phyloP scores from a whole-genome alignment of 371 early-diverging fungal genomes.

The Encephalitozoon romaleae region DNA sequence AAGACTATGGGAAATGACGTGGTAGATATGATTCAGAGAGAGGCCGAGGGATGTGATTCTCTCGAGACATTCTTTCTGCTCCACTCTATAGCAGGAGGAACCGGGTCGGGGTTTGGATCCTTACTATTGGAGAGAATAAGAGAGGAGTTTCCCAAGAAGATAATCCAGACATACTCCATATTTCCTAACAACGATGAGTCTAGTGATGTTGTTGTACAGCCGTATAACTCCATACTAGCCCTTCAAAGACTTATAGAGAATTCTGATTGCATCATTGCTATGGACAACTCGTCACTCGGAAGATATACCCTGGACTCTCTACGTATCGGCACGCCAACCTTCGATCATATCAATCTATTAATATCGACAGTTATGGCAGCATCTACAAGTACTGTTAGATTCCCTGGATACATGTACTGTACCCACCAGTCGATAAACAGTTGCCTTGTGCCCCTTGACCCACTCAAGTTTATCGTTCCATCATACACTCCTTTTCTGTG shows the following conservation, averaged over 20 bases:
- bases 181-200: conserved; percentile 92
- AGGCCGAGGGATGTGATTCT: conserved; percentile 79
- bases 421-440: conserved; percentile 84
- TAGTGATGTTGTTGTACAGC: conserved; percentile 96
- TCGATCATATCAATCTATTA: conserved; percentile 87
- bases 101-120: conserved; percentile 85
- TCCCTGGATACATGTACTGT: conserved; percentile 96
- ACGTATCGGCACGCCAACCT: conserved; percentile 79
- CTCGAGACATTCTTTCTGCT: conserved; percentile 76
- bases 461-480: conserved; percentile 88
- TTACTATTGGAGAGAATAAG: conserved; percentile 73
- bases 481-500: conserved; percentile 82
- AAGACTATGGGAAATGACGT: conserved; percentile 70
- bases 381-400: conserved; percentile 87
- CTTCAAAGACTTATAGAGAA: conserved; percentile 76
- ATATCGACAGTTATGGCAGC: conserved; percentile 88
- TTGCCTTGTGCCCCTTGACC: conserved; percentile 80
- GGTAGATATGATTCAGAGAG: conserved; percentile 80
- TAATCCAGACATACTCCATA: conserved; percentile 93
- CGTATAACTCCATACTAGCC: conserved; percentile 91
- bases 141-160: conserved; percentile 84
- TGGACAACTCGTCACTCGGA: conserved; percentile 64
- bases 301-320: conserved; percentile 81
- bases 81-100: conserved; percentile 87
- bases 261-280: conserved; percentile 74